Conservation (phyloP, 306 rosid genomes). For the Corylus avellana region DNA sequence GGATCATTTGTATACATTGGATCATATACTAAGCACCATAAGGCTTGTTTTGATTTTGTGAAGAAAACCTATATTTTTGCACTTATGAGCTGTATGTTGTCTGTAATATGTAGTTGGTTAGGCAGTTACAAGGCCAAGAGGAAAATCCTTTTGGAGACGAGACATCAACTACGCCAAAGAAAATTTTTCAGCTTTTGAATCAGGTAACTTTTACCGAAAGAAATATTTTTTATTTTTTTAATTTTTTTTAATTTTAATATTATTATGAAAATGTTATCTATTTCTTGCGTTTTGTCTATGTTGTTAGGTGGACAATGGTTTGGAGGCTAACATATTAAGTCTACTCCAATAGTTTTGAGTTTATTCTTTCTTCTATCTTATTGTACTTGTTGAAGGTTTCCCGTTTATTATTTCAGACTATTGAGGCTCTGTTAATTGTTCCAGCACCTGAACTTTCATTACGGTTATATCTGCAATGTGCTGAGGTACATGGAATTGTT, state of each 20-base stretch:
- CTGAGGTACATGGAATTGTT: conserved; percentile 68
- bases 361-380: conserved; percentile 23
- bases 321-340: neutral
- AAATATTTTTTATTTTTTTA: neutral
- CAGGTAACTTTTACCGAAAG: conserved; percentile 56
- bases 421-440: conserved; percentile 71
- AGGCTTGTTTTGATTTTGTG: conserved; percentile 1
- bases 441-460: conserved; percentile 87
- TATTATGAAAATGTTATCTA: neutral
- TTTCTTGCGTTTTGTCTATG: neutral
- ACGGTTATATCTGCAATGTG: conserved; percentile 91
- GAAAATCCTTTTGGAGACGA: conserved; percentile 95
- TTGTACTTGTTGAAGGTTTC: conserved; percentile 18
- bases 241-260: neutral
- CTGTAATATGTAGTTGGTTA: conserved; percentile 68
- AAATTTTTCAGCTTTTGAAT: conserved; percentile 89
- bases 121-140: conserved; percentile 92
- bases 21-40: neutral
- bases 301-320: neutral
- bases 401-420: conserved; percentile 53
- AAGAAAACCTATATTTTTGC: conserved; percentile 8
- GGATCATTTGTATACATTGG: neutral
- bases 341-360: neutral
- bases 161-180: conserved; percentile 74
- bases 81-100: conserved; percentile 29